Evolutionary conservation across 179 eudicot species (phyloP).

Genomic region (Patellifolia procumbens): DNA sequence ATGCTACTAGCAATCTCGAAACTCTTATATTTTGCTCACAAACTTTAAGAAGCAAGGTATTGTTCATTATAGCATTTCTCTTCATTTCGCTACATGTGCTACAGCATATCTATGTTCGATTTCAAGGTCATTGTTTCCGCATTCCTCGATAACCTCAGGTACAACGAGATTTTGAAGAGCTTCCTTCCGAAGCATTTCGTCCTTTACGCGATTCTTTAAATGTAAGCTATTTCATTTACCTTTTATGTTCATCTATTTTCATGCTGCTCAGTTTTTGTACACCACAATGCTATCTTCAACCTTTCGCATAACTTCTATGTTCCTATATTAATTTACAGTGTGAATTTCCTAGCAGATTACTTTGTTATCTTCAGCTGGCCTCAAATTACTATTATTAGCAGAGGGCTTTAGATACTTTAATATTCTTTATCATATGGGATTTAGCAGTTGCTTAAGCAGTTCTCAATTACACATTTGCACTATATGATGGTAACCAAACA

Average conservation of each 20-base stretch:
- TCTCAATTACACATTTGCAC: too few species aligned
- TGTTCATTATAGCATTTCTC: neutral
- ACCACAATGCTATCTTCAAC: neutral
- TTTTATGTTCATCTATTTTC: neutral
- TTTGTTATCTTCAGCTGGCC: too few species aligned
- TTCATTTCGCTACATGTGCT: slow-evolving; percentile 13
- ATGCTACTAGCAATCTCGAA: slow-evolving; percentile 82
- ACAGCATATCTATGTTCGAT: neutral
- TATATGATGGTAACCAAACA: too few species aligned
- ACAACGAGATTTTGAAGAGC: slow-evolving; percentile 96
- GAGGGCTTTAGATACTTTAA: too few species aligned
- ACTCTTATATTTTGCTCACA: slow-evolving; percentile 94
- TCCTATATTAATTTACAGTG: neutral
- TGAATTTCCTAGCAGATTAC: neutral
- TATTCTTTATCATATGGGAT: too few species aligned
- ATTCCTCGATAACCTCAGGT: slow-evolving; percentile 44
- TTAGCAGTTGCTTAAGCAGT: too few species aligned
- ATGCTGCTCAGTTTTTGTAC: slow-evolving; percentile 5
- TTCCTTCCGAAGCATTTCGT: slow-evolving; percentile 91
- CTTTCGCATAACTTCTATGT: neutral
- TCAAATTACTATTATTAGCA: too few species aligned
- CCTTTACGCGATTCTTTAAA: slow-evolving; percentile 83
- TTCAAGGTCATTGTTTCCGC: neutral
- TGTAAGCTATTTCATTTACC: slow-evolving; percentile 44
- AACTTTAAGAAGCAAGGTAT: slow-evolving; percentile 98